A percentile compares a stretch with the other conserved stretches of the same genome.
Conservation (phyloP, 78 protist genomes). For the Dictyostelium purpureum region DNA sequence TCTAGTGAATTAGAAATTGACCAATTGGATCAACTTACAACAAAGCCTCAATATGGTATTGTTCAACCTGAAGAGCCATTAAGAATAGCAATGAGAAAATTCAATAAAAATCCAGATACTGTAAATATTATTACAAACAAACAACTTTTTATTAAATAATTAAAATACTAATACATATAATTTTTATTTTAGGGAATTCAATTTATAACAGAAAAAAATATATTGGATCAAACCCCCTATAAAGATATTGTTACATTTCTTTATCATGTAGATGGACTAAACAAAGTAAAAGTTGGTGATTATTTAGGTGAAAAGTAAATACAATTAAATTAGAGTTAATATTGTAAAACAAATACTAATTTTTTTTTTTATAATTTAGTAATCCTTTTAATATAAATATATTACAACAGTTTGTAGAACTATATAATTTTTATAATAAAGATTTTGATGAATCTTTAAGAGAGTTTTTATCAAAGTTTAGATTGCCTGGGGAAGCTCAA, state of each 20-base stretch:
- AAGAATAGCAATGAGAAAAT: conserved; percentile 47
- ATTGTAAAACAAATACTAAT: background rate
- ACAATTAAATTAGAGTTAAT: background rate
- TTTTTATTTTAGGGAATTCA: conserved; percentile 8
- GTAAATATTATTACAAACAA: background rate
- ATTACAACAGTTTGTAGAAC: conserved; percentile 29
- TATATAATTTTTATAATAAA: conserved; percentile 16
- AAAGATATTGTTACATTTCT: conserved; percentile 27
- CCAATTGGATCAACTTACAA: conserved; percentile 12
- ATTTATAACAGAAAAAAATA: conserved; percentile 44
- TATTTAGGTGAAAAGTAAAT: conserved; percentile 54
- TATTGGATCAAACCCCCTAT: conserved; percentile 8
- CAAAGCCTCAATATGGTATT: conserved; percentile 61
- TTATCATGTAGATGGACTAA: conserved; percentile 42
- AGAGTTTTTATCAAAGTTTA: conserved; percentile 82
- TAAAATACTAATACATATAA: background rate
- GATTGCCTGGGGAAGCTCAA: conserved; percentile 96
- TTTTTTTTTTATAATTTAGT: background rate
- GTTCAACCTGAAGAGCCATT: conserved; percentile 57
- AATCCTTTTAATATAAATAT: conserved; percentile 20
- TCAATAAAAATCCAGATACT: conserved; percentile 58
- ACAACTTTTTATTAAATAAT: background rate
- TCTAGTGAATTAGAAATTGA: conserved; percentile 28
- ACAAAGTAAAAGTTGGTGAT: conserved; percentile 67
- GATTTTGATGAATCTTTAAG: conserved; percentile 92